These are phyloP conservation scores for Cutaneotrichosporon daszewskae DNA, from an alignment of 1,284 basidiomycete genomes.

Conservation along the genomic window DNA sequence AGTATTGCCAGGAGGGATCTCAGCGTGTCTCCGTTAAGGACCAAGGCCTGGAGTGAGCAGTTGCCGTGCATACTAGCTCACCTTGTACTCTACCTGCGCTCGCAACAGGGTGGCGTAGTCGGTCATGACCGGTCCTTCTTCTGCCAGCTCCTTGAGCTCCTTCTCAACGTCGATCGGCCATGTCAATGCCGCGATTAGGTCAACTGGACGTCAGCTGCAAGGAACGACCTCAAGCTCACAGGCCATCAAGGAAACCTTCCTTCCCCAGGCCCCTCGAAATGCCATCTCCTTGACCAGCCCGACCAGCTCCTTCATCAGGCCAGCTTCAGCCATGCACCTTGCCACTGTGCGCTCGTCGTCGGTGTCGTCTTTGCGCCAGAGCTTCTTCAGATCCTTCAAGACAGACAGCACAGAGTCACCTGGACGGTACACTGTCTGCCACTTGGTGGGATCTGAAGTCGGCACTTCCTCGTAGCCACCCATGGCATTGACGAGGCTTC, in stretches of 20 bases:
- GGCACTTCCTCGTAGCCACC: slow-evolving; percentile 49
- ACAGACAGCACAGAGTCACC: slow-evolving; percentile 80
- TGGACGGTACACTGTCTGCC: slow-evolving; percentile 63
- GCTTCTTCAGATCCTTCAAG: slow-evolving; percentile 84
- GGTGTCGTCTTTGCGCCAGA: slow-evolving; percentile 89
- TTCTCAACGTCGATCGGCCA: slow-evolving; percentile 93
- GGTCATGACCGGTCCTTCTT: slow-evolving; percentile 64
- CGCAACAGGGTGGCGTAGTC: slow-evolving; percentile 78
- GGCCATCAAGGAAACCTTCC: slow-evolving; percentile 73
- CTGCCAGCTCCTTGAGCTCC: slow-evolving; percentile 75
- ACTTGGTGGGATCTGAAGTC: slow-evolving; percentile 49
- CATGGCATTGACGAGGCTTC: slow-evolving; percentile 42
- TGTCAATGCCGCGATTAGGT: slow-evolving; percentile 88
- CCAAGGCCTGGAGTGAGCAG: slow-evolving; percentile 48
- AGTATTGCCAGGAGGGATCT: slow-evolving; percentile 64
- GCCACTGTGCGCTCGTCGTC: slow-evolving; percentile 93
- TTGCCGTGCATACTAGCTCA: slow-evolving; percentile 24
- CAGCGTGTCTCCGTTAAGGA: slow-evolving; percentile 58
- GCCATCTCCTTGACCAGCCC: slow-evolving; percentile 73
- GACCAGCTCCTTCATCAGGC: slow-evolving; percentile 79
- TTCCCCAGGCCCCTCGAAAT: slow-evolving; percentile 56
- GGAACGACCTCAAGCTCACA: slow-evolving; percentile 40
- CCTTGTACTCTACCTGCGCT: slow-evolving; percentile 83
- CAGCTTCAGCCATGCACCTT: slow-evolving; percentile 76
- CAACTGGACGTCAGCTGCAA: slow-evolving; percentile 48